A percentile compares a stretch with the other conserved stretches of the same genome.
Evolutionary conservation across 2,329 filamentous ascomycete genomes (phyloP).

Genomic region (Fusarium sp.): DNA sequence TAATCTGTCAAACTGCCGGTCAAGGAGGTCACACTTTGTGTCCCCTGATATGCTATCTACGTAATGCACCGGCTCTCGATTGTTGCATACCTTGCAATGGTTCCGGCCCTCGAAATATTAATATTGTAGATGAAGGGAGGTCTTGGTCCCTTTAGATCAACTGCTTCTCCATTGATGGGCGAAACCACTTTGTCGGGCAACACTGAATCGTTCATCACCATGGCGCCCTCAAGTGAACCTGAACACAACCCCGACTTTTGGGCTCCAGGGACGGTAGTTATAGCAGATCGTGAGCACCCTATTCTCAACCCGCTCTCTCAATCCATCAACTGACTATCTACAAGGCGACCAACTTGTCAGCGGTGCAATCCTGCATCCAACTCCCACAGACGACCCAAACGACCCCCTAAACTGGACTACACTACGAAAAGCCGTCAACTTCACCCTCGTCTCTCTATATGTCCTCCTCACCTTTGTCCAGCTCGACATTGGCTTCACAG

Average conservation of each 20-base stretch:
- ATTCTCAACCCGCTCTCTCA: neutral
- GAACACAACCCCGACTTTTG: neutral
- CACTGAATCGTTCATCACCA: neutral
- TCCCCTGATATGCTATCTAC: neutral
- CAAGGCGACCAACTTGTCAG: neutral
- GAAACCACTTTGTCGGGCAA: neutral
- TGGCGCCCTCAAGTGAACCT: neutral
- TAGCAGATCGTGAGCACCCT: neutral
- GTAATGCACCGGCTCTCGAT: neutral
- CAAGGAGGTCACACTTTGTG: neutral
- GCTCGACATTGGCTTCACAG: neutral
- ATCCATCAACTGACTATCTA: neutral
- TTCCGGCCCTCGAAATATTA: neutral
- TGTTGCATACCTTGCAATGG: neutral
- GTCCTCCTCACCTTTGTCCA: neutral
- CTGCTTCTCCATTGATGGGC: neutral
- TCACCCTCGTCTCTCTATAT: neutral
- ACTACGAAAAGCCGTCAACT: neutral
- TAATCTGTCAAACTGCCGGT: neutral
- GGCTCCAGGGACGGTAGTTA: neutral
- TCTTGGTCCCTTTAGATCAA: neutral
- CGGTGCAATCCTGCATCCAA: neutral
- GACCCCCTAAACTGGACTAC: neutral
- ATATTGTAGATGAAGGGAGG: neutral
- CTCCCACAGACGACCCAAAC: neutral